Base-by-base conservation (phyloP, 2,329 filamentous ascomycete species). In the Fonsecaea nubica region DNA sequence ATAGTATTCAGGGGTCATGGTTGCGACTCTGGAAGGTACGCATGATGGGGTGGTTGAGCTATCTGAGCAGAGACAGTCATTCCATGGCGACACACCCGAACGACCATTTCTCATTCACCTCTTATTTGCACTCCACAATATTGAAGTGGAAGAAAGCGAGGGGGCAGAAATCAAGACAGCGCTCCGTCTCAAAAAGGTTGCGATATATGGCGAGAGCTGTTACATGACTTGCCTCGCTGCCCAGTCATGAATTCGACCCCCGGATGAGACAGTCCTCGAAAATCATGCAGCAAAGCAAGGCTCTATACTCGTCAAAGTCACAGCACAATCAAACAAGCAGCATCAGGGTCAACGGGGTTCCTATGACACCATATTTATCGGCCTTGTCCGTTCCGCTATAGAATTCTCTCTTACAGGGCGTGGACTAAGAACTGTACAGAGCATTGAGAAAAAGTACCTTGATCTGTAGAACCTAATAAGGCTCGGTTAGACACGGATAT, bases 381-480 rank as follows among this genome's bases (percentile, higher is more conserved):
- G 40, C n/a, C 40, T 18, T 42, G 15, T 32, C 15, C 40, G n/a
- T 45, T 45, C 15, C 9, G 40, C n/a, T 18, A 45, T 18, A 12
- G 18, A 18, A 7, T 45, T 5, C 40, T 45, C 40, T 13, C n/a
- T 45, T 18, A 7, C 40, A 45, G 5, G 12, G 15, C 8, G 8
- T 30, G 45, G 2, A 15, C 12, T 10, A 50, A 30, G 3, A 25
- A 21, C 45, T 30, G 45, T 30, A 50, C 18, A 50, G 21, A 10
- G 15, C 4, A n/a, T 45, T 45, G 9, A 50, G 25, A 6, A 25
- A 30, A 7, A 7, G 21, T 50, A 50, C 7, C 25, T 12, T 50
- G 45, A 48, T 21, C 42, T 50, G 45, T 50, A 50, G 45, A 50
- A 50, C 8, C n/a, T 25, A 50, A 50, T 50, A 30, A 30, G 45